Conservation (phyloP, 345 rosid genomes). For the Lumnitzera racemosa region DNA sequence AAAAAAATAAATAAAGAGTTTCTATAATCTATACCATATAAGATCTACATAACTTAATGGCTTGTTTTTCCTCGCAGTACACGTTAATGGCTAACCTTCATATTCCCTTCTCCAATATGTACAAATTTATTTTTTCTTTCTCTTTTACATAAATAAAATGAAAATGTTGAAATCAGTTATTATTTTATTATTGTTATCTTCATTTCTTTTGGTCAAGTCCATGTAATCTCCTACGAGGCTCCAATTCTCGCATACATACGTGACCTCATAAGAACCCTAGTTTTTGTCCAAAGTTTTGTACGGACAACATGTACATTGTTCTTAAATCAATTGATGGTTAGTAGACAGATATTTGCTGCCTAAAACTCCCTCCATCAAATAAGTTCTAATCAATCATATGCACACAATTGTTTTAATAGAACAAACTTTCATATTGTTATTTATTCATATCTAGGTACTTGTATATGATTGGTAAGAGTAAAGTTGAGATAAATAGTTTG, state of each 20-base stretch:
- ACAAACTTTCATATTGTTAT: no score
- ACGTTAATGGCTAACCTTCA: slow-evolving; percentile 33
- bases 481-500: no score
- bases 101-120: not conserved
- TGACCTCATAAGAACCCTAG: no score
- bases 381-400: no score
- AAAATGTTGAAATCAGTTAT: not conserved
- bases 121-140: not conserved
- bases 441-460: no score
- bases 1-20: slow-evolving; percentile 37
- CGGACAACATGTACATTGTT: not conserved
- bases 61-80: slow-evolving; percentile 41
- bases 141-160: not conserved
- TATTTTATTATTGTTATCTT: not conserved
- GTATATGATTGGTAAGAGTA: no score
- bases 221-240: slow-evolving; percentile 37
- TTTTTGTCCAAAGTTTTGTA: no score
- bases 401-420: no score
- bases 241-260: slow-evolving; percentile 17
- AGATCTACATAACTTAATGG: slow-evolving; percentile 15
- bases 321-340: no score
- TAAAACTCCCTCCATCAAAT: no score
- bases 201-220: slow-evolving; percentile 9
- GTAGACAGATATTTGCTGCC: no score
- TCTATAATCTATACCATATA: slow-evolving; percentile 41